Conservation (phyloP, 805 yeast genomes). For the Saturnispora gosingensis region DNA sequence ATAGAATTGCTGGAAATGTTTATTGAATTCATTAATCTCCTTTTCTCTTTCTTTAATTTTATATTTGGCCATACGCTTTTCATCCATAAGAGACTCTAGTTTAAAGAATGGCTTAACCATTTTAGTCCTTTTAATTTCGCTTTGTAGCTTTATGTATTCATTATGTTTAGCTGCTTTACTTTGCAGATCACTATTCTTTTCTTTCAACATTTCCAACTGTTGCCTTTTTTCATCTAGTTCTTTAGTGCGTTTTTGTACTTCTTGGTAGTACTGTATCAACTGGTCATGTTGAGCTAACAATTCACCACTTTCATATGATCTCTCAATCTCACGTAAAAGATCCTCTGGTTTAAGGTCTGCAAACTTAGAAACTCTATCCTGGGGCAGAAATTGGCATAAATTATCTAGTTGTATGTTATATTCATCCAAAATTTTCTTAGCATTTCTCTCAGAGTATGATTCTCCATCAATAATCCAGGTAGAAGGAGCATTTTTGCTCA, state of each 20-base stretch:
- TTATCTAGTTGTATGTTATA: conserved; percentile 82
- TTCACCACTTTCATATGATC: conserved; percentile 61
- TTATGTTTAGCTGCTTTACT: conserved; percentile 39
- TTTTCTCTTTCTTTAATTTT: conserved; percentile 19
- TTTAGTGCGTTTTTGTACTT: conserved; percentile 23
- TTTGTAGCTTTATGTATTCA: conserved; percentile 36
- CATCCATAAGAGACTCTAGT: conserved; percentile 28
- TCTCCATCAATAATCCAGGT: conserved; percentile 41
- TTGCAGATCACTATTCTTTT: conserved; percentile 31
- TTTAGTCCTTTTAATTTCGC: conserved; percentile 30
- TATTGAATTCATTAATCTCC: conserved; percentile 21
- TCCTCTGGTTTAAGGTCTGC: conserved; percentile 72
- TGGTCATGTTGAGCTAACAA: conserved; percentile 47
- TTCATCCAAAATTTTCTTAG: conserved; percentile 36
- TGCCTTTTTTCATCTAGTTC: conserved; percentile 24
- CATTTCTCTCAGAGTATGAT: conserved; percentile 32
- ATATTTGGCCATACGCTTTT: conserved; percentile 21
- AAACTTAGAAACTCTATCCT: conserved; percentile 89
- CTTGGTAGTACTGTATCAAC: conserved; percentile 43
- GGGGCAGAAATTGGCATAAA: conserved; percentile 90
- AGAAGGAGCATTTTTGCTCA: conserved; percentile 35
- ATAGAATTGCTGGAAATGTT: conserved; percentile 14
- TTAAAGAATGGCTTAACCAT: conserved; percentile 29
- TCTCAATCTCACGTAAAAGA: conserved; percentile 65
- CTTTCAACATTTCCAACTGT: conserved; percentile 27